Evolutionary conservation across 2,329 filamentous ascomycete species (phyloP), one percentile per base, ranked within the genome.

Genomic region (Corynespora cassiicola): DNA sequence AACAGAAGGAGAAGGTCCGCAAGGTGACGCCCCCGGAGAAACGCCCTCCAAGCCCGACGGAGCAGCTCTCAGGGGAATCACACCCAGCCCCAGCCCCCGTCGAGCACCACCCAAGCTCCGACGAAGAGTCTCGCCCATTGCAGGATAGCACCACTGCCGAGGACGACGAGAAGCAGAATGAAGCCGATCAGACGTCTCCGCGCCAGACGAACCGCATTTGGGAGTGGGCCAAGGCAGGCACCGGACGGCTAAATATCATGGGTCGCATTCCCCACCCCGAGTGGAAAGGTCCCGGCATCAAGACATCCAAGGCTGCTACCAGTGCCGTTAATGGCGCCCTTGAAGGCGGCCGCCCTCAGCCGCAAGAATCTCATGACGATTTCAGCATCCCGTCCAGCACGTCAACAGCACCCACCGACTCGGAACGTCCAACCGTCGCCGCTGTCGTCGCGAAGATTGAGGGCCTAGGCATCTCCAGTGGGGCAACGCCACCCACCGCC

Each of bases 31-130:
- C 56, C 7, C 56, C 48, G 23, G 52, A 57, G 51, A 49, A 39
- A 50, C 52, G 27, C 43, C 54, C 26, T 18, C 31, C 37, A 27
- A 40, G 16, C 20, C 30, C 35, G 14, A 15, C 33, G 12, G 23
- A 16, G 33, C 14, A 11, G 5, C 20, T 39, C 7, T 53, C 34
- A 17, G 31, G 31, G 52, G 47, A 39, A 48, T 49, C 44, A 46
- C 58, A 8, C 47, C 55, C 40, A 65, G 63, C 27, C 63, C 63
- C 23, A 65, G 63, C 27, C 63, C 63, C 23, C 49, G 61, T 48
- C 52, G 63, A 47, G 52, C 59, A 11, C 65, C 65, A 12, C 61
- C 63, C 11, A 68, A 68, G 50, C 61, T 68, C 47, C 45, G 61
- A 47, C 44, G 58, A 36, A 50, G 54, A 24, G 43, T 50, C 50